Conservation (phyloP, 2,329 filamentous ascomycete genomes). For the Arthrobotrys iridis region DNA sequence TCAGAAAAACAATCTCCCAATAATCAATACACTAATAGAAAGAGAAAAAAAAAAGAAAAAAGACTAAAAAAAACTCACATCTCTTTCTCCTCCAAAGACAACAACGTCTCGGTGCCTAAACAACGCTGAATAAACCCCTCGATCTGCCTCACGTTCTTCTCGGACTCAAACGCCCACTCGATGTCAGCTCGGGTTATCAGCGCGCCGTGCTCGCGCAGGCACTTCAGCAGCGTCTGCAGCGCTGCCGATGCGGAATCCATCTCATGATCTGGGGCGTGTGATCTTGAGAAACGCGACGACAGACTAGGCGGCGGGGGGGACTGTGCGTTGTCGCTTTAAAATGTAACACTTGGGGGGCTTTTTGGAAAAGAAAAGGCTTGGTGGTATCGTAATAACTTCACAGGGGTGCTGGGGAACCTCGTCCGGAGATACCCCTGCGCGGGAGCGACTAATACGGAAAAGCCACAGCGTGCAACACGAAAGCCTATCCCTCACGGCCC, state of each 20-base stretch:
- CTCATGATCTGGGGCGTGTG: background rate
- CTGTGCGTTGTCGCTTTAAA: conserved; percentile 36
- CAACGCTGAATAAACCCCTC: conserved; percentile 65
- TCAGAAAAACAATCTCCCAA: background rate
- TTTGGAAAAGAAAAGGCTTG: no score
- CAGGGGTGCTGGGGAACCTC: no score
- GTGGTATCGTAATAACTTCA: no score
- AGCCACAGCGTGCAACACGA: no score
- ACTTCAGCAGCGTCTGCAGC: conserved; percentile 63
- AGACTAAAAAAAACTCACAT: conserved; percentile 60
- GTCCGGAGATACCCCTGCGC: no score
- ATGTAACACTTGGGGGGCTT: conserved; percentile 15
- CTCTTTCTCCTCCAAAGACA: conserved; percentile 65
- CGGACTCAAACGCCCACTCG: conserved; percentile 64
- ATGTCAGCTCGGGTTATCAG: conserved; percentile 64
- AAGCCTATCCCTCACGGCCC: no score
- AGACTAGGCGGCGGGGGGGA: no score
- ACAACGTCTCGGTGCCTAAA: conserved; percentile 63
- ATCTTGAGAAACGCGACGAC: background rate
- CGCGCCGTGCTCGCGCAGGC: conserved; percentile 64
- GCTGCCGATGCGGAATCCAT: conserved; percentile 29
- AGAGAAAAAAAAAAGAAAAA: background rate
- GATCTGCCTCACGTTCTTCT: conserved; percentile 62
- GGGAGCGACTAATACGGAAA: no score
- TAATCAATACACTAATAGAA: no score